Conservation (phyloP, 768 basidiomycete genomes). For the Mycena alexandri region DNA sequence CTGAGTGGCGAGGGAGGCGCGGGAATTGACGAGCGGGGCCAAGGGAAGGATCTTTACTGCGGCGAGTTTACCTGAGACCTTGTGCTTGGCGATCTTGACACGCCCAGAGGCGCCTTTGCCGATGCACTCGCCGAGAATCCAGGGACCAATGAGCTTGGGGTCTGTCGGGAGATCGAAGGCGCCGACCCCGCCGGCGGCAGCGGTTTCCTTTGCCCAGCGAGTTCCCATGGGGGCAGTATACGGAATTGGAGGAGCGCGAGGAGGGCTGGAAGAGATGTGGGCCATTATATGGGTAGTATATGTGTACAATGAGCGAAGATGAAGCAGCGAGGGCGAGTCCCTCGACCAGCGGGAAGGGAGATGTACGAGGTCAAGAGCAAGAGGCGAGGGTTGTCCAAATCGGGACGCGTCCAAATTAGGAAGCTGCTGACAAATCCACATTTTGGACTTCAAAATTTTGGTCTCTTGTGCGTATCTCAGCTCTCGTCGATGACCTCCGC, state of each 20-base stretch:
- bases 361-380: conserved; percentile 25
- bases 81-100: conserved; percentile 93
- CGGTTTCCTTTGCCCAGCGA: conserved; percentile 91
- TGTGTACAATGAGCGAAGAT: conserved; percentile 45
- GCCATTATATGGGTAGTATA: conserved; percentile 50
- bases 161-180: conserved; percentile 89
- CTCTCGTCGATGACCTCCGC: neutral
- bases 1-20: conserved; percentile 74
- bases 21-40: conserved; percentile 80
- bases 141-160: conserved; percentile 89
- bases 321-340: conserved; percentile 51
- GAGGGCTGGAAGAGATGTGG: conserved; percentile 65
- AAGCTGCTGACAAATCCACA: too few relatives aligned
- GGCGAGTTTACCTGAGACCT: conserved; percentile 88
- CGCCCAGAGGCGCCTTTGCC: conserved; percentile 95
- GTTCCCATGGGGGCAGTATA: conserved; percentile 80
- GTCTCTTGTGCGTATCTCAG: conserved; percentile 27
- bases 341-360: conserved; percentile 59
- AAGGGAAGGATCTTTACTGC: conserved; percentile 96
- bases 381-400: conserved; percentile 30
- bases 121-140: conserved; percentile 94
- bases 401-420: neutral
- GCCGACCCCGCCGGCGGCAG: conserved; percentile 76
- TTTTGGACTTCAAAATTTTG: conserved; percentile 14
- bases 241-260: conserved; percentile 78